Evolutionary conservation across 1,139 yeast genomes (phyloP).

Genomic region (Yamadazyma triangularis): DNA sequence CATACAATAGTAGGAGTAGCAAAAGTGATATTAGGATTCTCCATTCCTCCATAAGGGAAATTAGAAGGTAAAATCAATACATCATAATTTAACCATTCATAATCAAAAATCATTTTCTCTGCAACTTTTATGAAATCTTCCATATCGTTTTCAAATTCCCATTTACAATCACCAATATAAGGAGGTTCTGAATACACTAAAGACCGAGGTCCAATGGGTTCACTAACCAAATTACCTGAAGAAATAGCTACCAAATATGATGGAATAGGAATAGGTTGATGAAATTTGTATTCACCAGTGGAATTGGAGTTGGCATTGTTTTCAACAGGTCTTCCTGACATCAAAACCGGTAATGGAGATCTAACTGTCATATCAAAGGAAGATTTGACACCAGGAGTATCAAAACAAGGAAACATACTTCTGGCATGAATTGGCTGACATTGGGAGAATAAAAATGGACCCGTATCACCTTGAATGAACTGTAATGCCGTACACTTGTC

Average conservation of each 20-base stretch:
- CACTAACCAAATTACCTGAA: slow-evolving; percentile 26
- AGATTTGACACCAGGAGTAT: slow-evolving; percentile 38
- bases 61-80: slow-evolving; percentile 30
- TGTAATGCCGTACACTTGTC: slow-evolving; percentile 36
- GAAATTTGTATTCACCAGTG: slow-evolving; percentile 16
- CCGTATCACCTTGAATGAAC: slow-evolving; percentile 34
- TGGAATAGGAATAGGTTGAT: slow-evolving; percentile 35
- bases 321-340: slow-evolving; percentile 32
- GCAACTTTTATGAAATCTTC: slow-evolving; percentile 31
- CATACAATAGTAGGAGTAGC: slow-evolving; percentile 34
- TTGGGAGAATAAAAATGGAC: slow-evolving; percentile 39
- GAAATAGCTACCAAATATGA: slow-evolving; percentile 33
- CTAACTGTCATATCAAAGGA: slow-evolving; percentile 25
- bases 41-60: slow-evolving; percentile 41
- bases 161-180: slow-evolving; percentile 22
- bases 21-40: slow-evolving; percentile 34
- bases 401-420: slow-evolving; percentile 40
- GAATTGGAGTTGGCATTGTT: slow-evolving; percentile 3
- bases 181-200: slow-evolving; percentile 27
- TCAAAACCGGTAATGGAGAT: slow-evolving; percentile 29
- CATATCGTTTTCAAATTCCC: slow-evolving; percentile 37
- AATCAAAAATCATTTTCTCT: slow-evolving; percentile 26
- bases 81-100: slow-evolving; percentile 33
- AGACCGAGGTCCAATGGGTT: slow-evolving; percentile 34
- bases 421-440: slow-evolving; percentile 44